phyloP scores from a whole-genome alignment of 1,284 basidiomycete species.

The Sporisorium scitamineum region DNA sequence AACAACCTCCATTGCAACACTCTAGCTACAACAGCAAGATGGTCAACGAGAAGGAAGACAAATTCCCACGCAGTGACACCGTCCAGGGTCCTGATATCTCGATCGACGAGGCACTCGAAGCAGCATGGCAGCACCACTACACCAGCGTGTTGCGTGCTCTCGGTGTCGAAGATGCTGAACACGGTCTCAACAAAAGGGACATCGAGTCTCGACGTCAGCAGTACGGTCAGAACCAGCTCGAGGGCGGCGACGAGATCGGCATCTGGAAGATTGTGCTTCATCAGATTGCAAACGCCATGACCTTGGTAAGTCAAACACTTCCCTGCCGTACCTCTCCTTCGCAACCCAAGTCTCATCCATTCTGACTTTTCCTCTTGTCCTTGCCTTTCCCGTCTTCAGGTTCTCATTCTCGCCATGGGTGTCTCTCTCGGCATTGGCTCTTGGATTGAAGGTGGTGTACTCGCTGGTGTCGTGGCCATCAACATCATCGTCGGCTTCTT shows the following conservation, averaged over 20 bases:
- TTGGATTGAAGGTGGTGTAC: constrained; percentile 77
- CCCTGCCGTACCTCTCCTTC: constrained; percentile 3
- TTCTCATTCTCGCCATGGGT: constrained; percentile 75
- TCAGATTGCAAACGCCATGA: constrained; percentile 69
- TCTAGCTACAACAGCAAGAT: constrained; percentile 9
- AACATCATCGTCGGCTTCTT: constrained; percentile 72
- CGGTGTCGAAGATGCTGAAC: constrained; percentile 47
- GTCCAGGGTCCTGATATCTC: constrained; percentile 47
- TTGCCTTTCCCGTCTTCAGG: neutral
- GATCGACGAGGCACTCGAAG: constrained; percentile 35
- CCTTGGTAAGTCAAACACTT: constrained; percentile 34
- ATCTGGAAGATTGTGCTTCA: constrained; percentile 58
- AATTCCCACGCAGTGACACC: constrained; percentile 47
- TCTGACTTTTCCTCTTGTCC: neutral
- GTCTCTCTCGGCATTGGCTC: constrained; percentile 75
- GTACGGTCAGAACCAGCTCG: constrained; percentile 65
- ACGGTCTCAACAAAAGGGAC: constrained; percentile 55
- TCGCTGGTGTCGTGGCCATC: constrained; percentile 76
- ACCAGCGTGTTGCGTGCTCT: constrained; percentile 47
- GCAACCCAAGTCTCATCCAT: neutral
- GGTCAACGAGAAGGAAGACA: constrained; percentile 42
- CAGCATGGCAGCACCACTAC: constrained; percentile 50
- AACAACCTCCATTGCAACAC: neutral
- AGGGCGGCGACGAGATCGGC: constrained; percentile 62
- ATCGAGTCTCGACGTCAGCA: constrained; percentile 48